Evolutionary conservation across 345 rosid genomes (phyloP), one percentile per base, ranked within the genome.

Genomic region (Bretschneidera sinensis): DNA sequence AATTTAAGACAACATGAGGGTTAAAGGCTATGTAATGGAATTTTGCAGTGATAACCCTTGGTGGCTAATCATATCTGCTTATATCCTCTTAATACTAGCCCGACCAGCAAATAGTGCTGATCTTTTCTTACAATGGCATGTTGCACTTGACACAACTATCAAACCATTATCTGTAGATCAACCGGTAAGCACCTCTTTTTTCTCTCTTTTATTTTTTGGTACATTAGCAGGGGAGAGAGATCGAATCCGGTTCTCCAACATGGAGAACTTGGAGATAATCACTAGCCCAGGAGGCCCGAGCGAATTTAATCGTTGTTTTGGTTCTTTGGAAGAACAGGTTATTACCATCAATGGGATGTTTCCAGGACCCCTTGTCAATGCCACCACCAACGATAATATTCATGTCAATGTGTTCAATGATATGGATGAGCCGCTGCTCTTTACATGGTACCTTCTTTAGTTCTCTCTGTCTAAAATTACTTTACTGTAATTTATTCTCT

Each of bases 301-400:
- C n/a, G n/a, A n/a, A 8, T 28, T 28, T 28, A 8, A 28, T 28
- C 8, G 33, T 28, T 28, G 33, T 28, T 28, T 28, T 28, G 33
- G 33, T 28, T 28, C 33, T 8, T 28, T 28, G 5, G 5, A 28
- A 2, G 45, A 39, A 66, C 73, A 87, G 83, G 71, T 83, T 17
- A 79, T 85, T 35, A 68, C 81, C 45, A 83, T 85, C 71, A 87
- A 85, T 25, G 80, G 78, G 21, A 72, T 65, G 78, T 87, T 87
- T 55, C 91, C 89, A 3, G 95, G 91, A 59, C 96, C 96, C 0
- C 54, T 81, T 25, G 66, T 85, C 69, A 81, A 70, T 53, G 79
- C 82, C 22, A 81, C 96, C 11, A 65, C 82, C 39, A 78, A 78
- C 25, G 87, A 83, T 68, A 47, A 76, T 19, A 24, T 85, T 43